A percentile compares a stretch with the other conserved stretches of the same genome.
phyloP scores from a whole-genome alignment of 768 basidiomycete species.

The Tubosaeta brunneosetosa region DNA sequence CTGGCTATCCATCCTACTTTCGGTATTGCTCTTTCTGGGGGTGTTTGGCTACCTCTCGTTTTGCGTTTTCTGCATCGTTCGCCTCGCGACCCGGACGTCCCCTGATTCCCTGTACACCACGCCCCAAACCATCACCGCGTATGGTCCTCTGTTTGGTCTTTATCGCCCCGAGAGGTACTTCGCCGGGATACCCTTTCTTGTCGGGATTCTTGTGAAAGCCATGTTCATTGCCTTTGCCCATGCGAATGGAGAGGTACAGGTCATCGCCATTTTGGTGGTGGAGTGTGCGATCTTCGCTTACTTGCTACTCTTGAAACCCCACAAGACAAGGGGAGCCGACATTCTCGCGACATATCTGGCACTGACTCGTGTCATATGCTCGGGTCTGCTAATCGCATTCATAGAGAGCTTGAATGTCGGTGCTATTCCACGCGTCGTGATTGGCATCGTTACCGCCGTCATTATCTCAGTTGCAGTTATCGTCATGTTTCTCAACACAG shows the following conservation, averaged over 20 bases:
- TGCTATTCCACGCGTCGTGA: slow-evolving; percentile 76
- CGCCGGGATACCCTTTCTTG: slow-evolving; percentile 56
- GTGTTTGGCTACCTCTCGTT: slow-evolving; percentile 47
- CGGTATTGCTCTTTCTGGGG: slow-evolving; percentile 60
- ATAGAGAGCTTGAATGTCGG: slow-evolving; percentile 56
- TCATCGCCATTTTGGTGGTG: slow-evolving; percentile 60
- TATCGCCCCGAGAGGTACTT: slow-evolving; percentile 66
- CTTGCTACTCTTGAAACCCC: slow-evolving; percentile 55
- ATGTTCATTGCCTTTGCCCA: slow-evolving; percentile 67
- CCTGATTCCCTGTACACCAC: slow-evolving; percentile 38
- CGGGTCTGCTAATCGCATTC: slow-evolving; percentile 74
- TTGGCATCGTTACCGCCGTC: slow-evolving; percentile 71
- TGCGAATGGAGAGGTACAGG: slow-evolving; percentile 58
- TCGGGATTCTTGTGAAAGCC: slow-evolving; percentile 61
- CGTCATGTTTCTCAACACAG: slow-evolving; percentile 62
- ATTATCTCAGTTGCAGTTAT: slow-evolving; percentile 69
- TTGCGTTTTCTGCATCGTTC: slow-evolving; percentile 46
- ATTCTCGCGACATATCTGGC: slow-evolving; percentile 64
- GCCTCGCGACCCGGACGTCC: slow-evolving; percentile 39
- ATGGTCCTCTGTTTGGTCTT: slow-evolving; percentile 61
- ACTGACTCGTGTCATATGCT: slow-evolving; percentile 62
- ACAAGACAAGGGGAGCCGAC: slow-evolving; percentile 65
- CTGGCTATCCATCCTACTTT: slow-evolving; percentile 77
- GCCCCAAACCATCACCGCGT: slow-evolving; percentile 34
- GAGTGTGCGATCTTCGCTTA: slow-evolving; percentile 58